phyloP scores from a whole-genome alignment of 2,329 filamentous ascomycete species.

The Diaporthe destruens region DNA sequence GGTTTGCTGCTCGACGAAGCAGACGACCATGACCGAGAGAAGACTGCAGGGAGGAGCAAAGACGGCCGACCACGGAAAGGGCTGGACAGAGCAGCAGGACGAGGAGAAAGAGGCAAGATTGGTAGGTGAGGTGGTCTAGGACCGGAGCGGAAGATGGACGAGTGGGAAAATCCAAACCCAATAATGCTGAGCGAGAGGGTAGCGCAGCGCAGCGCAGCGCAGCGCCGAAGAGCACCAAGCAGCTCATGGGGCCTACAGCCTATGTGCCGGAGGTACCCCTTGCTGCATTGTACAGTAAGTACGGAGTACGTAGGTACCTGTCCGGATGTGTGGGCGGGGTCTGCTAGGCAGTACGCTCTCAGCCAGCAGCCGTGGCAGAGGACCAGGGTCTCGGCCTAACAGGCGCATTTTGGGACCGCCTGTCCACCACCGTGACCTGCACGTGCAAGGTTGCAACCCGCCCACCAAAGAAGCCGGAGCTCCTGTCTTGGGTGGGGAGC shows the following conservation, averaged over 20 bases:
- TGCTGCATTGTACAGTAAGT: slow-evolving; percentile 18
- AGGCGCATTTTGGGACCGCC: neutral
- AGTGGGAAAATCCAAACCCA: slow-evolving; percentile 41
- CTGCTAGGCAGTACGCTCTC: slow-evolving; percentile 26
- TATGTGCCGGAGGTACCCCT: slow-evolving; percentile 37
- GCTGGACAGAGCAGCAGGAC: slow-evolving; percentile 28
- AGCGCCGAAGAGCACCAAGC: slow-evolving; percentile 16
- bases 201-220: slow-evolving; percentile 26
- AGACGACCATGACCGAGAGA: slow-evolving; percentile 32
- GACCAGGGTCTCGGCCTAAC: slow-evolving; percentile 18
- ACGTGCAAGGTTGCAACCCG: neutral
- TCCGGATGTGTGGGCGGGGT: slow-evolving; percentile 11
- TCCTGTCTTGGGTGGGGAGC: neutral
- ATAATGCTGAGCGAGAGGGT: slow-evolving; percentile 28
- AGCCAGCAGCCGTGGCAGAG: neutral
- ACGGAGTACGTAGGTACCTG: neutral
- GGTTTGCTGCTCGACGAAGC: slow-evolving; percentile 37
- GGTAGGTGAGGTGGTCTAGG: slow-evolving; percentile 30
- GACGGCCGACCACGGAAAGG: slow-evolving; percentile 20
- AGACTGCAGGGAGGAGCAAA: slow-evolving; percentile 12
- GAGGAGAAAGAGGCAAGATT: slow-evolving; percentile 28
- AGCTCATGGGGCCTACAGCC: slow-evolving; percentile 37
- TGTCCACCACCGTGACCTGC: slow-evolving; percentile 1
- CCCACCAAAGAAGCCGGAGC: neutral
- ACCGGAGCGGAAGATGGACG: slow-evolving; percentile 26